Conservation (phyloP, 1,284 basidiomycete species). For the Puccinia hordei region DNA sequence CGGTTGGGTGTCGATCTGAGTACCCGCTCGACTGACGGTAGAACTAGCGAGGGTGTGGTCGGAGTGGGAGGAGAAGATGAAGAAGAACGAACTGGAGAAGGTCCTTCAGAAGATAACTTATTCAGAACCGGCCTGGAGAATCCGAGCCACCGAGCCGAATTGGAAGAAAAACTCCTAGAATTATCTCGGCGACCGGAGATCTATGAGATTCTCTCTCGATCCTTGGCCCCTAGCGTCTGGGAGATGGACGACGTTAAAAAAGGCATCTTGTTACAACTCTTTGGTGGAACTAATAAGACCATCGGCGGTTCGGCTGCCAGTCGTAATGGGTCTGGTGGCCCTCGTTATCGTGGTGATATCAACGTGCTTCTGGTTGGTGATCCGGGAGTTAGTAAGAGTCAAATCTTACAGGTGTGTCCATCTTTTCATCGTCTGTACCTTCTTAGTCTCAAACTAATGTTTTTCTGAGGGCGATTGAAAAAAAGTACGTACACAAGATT, state of each 20-base stretch:
- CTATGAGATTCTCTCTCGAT: slow-evolving; percentile 81
- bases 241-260: slow-evolving; percentile 99
- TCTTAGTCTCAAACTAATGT: background rate
- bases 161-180: slow-evolving; percentile 68
- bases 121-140: slow-evolving; percentile 47
- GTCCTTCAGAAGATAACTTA: background rate
- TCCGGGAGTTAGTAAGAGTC: slow-evolving; percentile 94
- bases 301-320: slow-evolving; percentile 76
- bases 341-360: slow-evolving; percentile 94
- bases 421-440: background rate
- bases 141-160: slow-evolving; percentile 63
- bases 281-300: slow-evolving; percentile 96
- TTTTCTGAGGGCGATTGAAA: background rate
- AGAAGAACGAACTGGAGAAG: slow-evolving; percentile 62
- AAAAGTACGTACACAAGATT: slow-evolving; percentile 95
- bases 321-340: slow-evolving; percentile 76
- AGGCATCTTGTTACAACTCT: slow-evolving; percentile 90
- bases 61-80: slow-evolving; percentile 61
- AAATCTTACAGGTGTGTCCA: slow-evolving; percentile 76
- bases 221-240: slow-evolving; percentile 92
- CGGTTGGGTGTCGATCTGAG: slow-evolving; percentile 77
- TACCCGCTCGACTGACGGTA: slow-evolving; percentile 67
- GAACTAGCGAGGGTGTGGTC: slow-evolving; percentile 62
- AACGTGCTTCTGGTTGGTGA: slow-evolving; percentile 96
- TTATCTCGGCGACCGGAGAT: slow-evolving; percentile 77